Evolutionary conservation across 2,329 filamentous ascomycete genomes (phyloP).

Genomic region (Phialemonium atrogriseum): DNA sequence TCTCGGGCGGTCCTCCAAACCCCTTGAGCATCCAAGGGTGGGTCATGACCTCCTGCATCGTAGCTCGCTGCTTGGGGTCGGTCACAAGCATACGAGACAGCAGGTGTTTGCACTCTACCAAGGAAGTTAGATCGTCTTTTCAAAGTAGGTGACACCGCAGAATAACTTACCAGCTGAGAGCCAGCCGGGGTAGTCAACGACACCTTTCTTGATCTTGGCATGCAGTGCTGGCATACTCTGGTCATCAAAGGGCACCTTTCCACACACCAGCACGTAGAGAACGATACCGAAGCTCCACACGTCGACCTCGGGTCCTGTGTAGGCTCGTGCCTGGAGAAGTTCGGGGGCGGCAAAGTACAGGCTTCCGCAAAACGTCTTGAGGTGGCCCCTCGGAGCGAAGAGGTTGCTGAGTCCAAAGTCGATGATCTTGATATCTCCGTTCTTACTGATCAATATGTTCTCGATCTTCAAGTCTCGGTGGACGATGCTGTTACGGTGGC

Average conservation of each 20-base stretch:
- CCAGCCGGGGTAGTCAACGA: constrained; percentile 93
- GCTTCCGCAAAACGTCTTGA: constrained; percentile 97
- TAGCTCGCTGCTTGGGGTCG: constrained; percentile 79
- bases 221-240: constrained; percentile 98
- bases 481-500: constrained; percentile 95
- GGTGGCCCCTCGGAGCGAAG: constrained; percentile 73
- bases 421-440: constrained; percentile 98
- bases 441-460: constrained; percentile 98
- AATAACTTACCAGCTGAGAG: constrained; percentile 67
- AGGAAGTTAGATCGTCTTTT: constrained; percentile 29
- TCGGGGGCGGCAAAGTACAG: constrained; percentile 97
- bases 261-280: constrained; percentile 91
- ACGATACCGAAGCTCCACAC: constrained; percentile 99
- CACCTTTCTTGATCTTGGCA: constrained; percentile 96
- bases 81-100: constrained; percentile 95
- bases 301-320: constrained; percentile 93
- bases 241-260: constrained; percentile 97
- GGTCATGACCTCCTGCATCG: constrained; percentile 82
- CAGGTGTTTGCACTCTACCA: constrained; percentile 79
- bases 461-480: constrained; percentile 98
- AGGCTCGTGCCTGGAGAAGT: constrained; percentile 84
- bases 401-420: constrained; percentile 97
- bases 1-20: constrained; percentile 78
- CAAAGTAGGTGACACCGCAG: not conserved
- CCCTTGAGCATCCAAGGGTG: constrained; percentile 97